Evolutionary conservation across 495 filamentous ascomycete genomes (phyloP), one percentile per base, ranked within the genome.

Genomic region (Peziza echinospora): DNA sequence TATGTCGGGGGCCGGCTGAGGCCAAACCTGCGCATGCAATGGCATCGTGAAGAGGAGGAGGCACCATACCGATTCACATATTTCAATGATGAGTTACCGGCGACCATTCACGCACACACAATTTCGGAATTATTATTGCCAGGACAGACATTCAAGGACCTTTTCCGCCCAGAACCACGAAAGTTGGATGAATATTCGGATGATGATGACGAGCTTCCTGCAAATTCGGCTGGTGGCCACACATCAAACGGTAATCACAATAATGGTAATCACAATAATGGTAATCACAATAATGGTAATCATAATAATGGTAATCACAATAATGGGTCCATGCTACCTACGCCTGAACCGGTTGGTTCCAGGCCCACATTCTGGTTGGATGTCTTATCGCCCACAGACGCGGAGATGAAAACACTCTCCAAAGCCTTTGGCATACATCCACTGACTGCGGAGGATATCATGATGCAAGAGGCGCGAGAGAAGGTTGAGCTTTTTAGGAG

Each of bases 401-500:
- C 84, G 44, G 89, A 96, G 59, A 72, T 93, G 17, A 75, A 77
- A 26, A 79, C 78, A n/a, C 69, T 97, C 45, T 86, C 82, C 60
- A 77, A 79, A 48, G 85, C 91, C 4, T 97, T 97, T 59, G 78
- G 79, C 6, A 80, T 94, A 43, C 87, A 97, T 61, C 87, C 84
- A 4, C 61, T 97, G 62, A 94, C 87, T 8, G 79, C 80, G 16
- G 87, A 97, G 63, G 87, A 97, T 67, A 93, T 97, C 50, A 73
- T 77, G 26, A 89, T 78, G 2, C 84, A 93, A 58, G 87, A 97
- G 65, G 77, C 84, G 13, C 84, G 87, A 21, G 87, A 97, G 65
- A 97, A 97, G 65, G 92, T 97, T 26, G 89, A 97, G 61, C 75
- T 97, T 25, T 97, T 97, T 65, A 79, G 83, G 23, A 78, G 82